Conservation (phyloP, 441 rosid genomes). For the Metrosideros polymorpha region DNA sequence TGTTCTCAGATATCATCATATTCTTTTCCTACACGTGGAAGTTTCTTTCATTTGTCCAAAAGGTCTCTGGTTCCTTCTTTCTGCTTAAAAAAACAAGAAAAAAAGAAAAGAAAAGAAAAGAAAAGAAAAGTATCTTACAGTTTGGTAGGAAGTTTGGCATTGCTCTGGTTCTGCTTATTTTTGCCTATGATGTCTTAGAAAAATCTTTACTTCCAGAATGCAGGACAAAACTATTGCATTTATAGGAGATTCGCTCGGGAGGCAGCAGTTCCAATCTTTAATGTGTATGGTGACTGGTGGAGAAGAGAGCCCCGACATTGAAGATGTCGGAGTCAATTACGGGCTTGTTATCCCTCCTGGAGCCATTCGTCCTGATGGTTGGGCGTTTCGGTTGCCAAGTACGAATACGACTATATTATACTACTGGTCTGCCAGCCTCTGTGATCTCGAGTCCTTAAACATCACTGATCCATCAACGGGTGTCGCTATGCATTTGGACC, state of each 20-base stretch:
- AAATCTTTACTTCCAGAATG: slow-evolving; percentile 33
- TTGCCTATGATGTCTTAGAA: neutral
- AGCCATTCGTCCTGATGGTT: slow-evolving; percentile 57
- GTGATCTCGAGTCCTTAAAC: slow-evolving; percentile 44
- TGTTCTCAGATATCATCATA: neutral
- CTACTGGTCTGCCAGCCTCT: slow-evolving; percentile 64
- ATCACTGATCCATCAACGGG: slow-evolving; percentile 11
- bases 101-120: neutral
- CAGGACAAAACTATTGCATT: slow-evolving; percentile 69
- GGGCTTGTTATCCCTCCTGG: slow-evolving; percentile 42
- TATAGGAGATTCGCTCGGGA: slow-evolving; percentile 67
- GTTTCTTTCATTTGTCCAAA: neutral
- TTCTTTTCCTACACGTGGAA: neutral
- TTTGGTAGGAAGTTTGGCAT: neutral
- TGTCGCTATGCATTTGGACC: slow-evolving; percentile 65
- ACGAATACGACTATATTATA: slow-evolving; percentile 66
- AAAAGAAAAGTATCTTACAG: neutral
- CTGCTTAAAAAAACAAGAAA: neutral
- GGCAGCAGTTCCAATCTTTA: slow-evolving; percentile 76
- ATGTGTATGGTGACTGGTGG: slow-evolving; percentile 76
- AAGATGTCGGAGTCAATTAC: slow-evolving; percentile 48
- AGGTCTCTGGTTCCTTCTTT: neutral
- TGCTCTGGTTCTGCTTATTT: neutral
- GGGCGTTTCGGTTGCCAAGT: slow-evolving; percentile 48
- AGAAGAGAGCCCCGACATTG: slow-evolving; percentile 33